Evolutionary conservation across 202 grass and related monocot species (phyloP).

Genomic region (Zizania palustris): DNA sequence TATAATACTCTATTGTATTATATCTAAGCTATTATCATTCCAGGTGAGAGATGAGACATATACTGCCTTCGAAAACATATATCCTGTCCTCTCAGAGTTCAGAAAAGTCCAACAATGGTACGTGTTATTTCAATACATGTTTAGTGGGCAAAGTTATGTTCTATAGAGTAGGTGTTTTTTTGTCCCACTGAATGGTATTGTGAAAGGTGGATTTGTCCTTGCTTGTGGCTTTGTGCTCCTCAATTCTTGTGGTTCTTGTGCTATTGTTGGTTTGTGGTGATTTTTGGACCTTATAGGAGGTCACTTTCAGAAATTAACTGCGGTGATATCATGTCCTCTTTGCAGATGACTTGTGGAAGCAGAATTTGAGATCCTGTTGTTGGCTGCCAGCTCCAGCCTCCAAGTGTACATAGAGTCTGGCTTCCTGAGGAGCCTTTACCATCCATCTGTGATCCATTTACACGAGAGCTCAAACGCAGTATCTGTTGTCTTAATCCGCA

Average conservation of each 20-base stretch:
- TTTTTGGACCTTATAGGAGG: not conserved
- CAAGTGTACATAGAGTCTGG: constrained; percentile 39
- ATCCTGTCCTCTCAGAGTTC: too few species aligned
- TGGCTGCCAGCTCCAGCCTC: constrained; percentile 28
- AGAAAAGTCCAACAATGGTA: constrained; percentile 55
- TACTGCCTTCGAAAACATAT: too few species aligned
- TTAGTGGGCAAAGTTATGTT: not conserved
- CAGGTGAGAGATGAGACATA: too few species aligned
- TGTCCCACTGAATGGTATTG: not conserved
- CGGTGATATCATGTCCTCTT: not conserved
- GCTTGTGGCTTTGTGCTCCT: not conserved
- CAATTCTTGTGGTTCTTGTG: not conserved
- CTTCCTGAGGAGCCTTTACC: constrained; percentile 14
- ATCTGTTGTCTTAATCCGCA: not conserved
- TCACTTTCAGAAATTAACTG: constrained; percentile 4
- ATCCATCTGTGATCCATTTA: not conserved
- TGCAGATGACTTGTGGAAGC: constrained; percentile 40
- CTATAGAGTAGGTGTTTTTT: not conserved
- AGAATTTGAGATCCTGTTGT: constrained; percentile 18
- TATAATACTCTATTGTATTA: too few species aligned
- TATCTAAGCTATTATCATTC: too few species aligned
- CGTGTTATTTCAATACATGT: constrained; percentile 7
- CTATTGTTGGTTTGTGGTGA: not conserved
- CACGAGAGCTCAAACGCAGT: not conserved
- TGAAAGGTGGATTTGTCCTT: not conserved